Evolutionary conservation across 768 basidiomycete species (phyloP).

Genomic region (Infundibulicybe gibba): DNA sequence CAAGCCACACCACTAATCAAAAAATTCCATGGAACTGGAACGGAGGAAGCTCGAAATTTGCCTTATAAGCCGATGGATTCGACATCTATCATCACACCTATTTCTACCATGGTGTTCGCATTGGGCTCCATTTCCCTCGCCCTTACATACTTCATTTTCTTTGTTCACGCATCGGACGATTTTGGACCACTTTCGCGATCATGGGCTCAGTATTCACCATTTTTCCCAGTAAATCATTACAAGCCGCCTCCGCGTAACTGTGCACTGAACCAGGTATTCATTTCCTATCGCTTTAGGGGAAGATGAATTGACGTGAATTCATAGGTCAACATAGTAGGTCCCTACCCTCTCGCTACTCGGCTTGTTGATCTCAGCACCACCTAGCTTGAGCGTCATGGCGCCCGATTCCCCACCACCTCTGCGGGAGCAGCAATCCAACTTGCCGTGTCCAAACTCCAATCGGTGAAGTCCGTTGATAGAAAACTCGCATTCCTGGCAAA

Average conservation of each 20-base stretch:
- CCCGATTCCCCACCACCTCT: conserved; percentile 65
- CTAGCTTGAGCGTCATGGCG: conserved; percentile 79
- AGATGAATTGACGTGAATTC: neutral
- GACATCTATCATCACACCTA: no score
- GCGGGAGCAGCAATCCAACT: conserved; percentile 37
- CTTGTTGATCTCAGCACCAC: neutral
- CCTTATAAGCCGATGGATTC: no score
- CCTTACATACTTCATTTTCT: no score
- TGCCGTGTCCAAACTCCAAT: conserved; percentile 52
- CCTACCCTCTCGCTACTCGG: neutral
- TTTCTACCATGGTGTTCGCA: no score
- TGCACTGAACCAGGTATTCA: conserved; percentile 48
- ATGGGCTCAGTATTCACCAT: conserved; percentile 67
- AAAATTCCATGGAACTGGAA: no score
- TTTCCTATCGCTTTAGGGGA: conserved; percentile 3
- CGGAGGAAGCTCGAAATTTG: no score
- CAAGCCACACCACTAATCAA: no score
- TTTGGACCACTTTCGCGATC: conserved; percentile 7
- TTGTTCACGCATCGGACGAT: no score
- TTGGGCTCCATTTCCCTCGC: no score
- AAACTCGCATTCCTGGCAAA: conserved; percentile 53
- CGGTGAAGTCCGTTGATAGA: conserved; percentile 34
- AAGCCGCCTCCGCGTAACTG: conserved; percentile 43
- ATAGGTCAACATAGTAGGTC: conserved; percentile 60
- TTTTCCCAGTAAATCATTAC: conserved; percentile 45